phyloP scores from a whole-genome alignment of 257 asterid genomes.

The Fraxinus cuspidata region DNA sequence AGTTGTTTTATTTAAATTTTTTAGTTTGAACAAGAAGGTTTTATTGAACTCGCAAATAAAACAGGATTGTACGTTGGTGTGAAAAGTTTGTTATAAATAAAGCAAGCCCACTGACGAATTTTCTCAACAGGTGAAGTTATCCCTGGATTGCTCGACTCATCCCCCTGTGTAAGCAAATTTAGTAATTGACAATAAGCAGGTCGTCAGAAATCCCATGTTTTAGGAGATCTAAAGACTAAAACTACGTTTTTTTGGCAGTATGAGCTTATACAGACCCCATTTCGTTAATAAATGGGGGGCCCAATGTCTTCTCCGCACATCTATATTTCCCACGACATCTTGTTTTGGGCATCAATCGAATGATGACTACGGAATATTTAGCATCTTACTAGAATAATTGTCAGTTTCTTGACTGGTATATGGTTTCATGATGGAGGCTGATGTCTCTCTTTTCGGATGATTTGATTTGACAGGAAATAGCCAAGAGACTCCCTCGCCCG shows the following conservation, averaged over 20 bases:
- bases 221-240: neutral
- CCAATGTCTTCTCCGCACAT: neutral
- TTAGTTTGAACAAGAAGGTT: neutral
- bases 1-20: neutral
- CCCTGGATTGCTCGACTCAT: neutral
- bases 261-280: neutral
- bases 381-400: neutral
- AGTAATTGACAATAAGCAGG: neutral
- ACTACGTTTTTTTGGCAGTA: neutral
- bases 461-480: slow-evolving; percentile 63
- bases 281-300: neutral
- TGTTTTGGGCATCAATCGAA: neutral
- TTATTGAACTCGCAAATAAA: neutral
- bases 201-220: neutral
- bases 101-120: neutral
- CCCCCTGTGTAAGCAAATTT: neutral
- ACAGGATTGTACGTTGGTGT: neutral
- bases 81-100: neutral
- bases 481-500: slow-evolving; percentile 77
- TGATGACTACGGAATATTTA: neutral
- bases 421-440: neutral
- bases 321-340: neutral
- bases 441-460: slow-evolving; percentile 6
- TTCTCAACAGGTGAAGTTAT: neutral
- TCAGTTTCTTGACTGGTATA: slow-evolving; percentile 3